These are phyloP conservation scores for Gorgonomyces haynaldii DNA, from an alignment of 192 early-diverging fungal species.

Conservation along the genomic window DNA sequence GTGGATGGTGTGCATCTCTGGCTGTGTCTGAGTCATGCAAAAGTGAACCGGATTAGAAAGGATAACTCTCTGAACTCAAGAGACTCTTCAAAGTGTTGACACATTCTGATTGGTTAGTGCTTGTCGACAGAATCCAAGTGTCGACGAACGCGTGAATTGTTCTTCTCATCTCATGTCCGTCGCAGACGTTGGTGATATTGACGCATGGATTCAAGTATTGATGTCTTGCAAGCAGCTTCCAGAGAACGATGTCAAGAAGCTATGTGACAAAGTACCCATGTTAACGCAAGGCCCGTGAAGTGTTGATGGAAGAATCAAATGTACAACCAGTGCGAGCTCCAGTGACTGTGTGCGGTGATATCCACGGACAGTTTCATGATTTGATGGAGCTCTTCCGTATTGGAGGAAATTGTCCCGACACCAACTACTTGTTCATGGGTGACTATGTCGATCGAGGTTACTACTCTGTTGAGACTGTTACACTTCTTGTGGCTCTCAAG, in stretches of 20 bases:
- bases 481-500: conserved; percentile 89
- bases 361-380: conserved; percentile 97
- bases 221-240: conserved; percentile 91
- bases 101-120: no score
- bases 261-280: conserved; percentile 85
- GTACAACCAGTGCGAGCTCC: conserved; percentile 93
- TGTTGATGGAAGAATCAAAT: conserved; percentile 91
- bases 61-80: no score
- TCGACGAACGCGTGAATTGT: no score
- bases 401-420: conserved; percentile 90
- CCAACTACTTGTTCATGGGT: conserved; percentile 97
- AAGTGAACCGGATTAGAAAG: no score
- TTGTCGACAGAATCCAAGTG: no score
- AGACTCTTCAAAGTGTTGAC: no score
- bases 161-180: neutral
- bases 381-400: conserved; percentile 86
- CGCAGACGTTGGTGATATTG: conserved; percentile 73
- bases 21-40: no score
- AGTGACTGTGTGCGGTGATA: conserved; percentile 96
- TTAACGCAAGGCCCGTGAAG: conserved; percentile 71
- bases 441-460: conserved; percentile 95
- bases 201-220: conserved; percentile 83
- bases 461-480: conserved; percentile 94
- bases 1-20: no score
- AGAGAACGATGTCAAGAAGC: conserved; percentile 86